Conservation (phyloP, 169 alveolate species). For the Plasmodium vinckei region DNA sequence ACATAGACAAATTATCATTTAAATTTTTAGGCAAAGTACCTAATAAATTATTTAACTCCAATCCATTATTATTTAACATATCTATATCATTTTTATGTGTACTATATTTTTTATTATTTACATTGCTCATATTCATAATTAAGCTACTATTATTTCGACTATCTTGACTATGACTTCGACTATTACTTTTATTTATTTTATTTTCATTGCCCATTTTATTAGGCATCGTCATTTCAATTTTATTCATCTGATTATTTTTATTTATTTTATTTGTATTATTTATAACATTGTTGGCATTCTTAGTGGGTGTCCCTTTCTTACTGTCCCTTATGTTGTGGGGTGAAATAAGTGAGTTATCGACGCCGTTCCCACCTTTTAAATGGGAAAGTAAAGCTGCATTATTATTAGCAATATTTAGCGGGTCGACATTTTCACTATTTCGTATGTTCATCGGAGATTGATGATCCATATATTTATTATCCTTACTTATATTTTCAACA, state of each 20-base stretch:
- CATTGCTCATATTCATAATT: not conserved
- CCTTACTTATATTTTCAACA: no score
- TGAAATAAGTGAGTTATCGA: no score
- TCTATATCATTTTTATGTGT: not conserved
- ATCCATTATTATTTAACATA: not conserved
- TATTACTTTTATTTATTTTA: no score
- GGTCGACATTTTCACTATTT: no score
- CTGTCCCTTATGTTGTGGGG: no score
- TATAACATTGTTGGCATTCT: not conserved
- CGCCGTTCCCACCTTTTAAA: no score
- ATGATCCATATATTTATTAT: no score
- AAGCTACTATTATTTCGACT: not conserved
- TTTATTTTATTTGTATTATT: not conserved
- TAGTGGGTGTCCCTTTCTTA: not conserved
- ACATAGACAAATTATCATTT: conserved; percentile 15
- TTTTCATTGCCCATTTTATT: no score
- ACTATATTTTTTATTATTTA: not conserved
- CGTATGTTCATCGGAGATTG: no score
- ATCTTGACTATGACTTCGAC: no score
- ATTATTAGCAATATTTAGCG: no score
- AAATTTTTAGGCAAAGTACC: conserved; percentile 15
- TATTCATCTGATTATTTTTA: not conserved
- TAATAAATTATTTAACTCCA: conserved; percentile 8
- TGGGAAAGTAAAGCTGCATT: no score
- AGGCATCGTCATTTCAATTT: not conserved